Base-by-base conservation (phyloP, 331 rosid genomes). In the Acacia concinna region DNA sequence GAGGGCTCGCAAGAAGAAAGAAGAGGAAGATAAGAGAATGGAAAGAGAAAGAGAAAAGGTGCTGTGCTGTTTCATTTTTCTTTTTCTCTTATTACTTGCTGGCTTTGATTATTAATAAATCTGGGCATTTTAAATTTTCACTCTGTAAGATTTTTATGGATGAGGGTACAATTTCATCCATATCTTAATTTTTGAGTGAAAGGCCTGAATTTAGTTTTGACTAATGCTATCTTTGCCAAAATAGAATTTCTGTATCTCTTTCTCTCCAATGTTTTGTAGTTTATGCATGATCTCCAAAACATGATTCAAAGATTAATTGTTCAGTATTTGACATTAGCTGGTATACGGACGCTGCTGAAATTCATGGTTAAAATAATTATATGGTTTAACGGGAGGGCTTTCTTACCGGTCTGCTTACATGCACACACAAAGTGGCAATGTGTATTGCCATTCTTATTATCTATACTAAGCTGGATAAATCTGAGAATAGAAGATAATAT, bases 1-100 rank as follows among this genome's bases (percentile, higher is more conserved):
- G 92, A 92, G 79, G 73, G 99, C 98, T 80, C 97, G 97, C 72
- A 93, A 96, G 94, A 96, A 91, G 94, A 96, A 96, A 89, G 98
- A 96, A 88, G 99, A 95, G 85, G 98, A 93, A 74, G 98, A 93
- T 74, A 96, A 86, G 89, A 91, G 80, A 82, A 71, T 5, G 60
- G 98, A 96, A 83, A 91, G 91, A 82, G 99, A 96, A 85, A 93
- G 44, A 79, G 99, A 96, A 87, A 96, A 90, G 97, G 97, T 96
- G 75, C 63, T 78, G 65, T 70, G 44, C 51, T 20, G 30, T 83
- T 76, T 78, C 77, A 68, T 44, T 74, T 68, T 46, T 80, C 41
- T 34, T 77, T 83, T 74, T n/a, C 63, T 44, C 28, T 76, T 35
- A 71, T 75, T 63, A 65, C 71, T 66, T 12, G 40, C 41, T 57